Evolutionary conservation across 106 monocot species (phyloP), one percentile per base, ranked within the genome.

Genomic region (Triglochin maritima): DNA sequence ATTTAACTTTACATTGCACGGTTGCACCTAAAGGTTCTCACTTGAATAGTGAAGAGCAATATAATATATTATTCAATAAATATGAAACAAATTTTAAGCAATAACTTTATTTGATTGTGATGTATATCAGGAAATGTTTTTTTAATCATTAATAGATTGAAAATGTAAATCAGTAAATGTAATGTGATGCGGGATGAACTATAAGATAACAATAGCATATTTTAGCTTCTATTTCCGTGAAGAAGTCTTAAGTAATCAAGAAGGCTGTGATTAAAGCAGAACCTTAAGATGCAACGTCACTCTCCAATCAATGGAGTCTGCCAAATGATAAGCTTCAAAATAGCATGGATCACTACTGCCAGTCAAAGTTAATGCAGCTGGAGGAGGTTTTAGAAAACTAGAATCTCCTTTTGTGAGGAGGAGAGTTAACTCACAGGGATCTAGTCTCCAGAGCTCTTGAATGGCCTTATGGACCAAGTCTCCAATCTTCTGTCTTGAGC

Each of bases 331-430:
- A 53, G 87, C 90, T 88, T 96, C 95, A 57, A 91, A 52, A 79
- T 86, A 96, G 74, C 95, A 96, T 64, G 95, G 95, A 80, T 96
- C 95, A 65, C 90, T 90, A 56, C 95, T 91, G 44, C 90, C 90
- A 57, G 85, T 86, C 17, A 96, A 79, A 8, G 87, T 78, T 67
- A 59, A 63, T 66, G 90, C 78, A 67, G 80, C 81, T 64, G 95
- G 95, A 79, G 83, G 87, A 44, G 81, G 75, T 79, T 90, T 96
- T 74, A 83, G 90, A 64, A 78, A 70, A 73, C 81, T 76, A 67
- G 84, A 80, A 65, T 85, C 77, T 14, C 95, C 95, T 66, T 90
- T 81, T 52, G 87, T 90, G 60, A 88, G 63, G 49, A 96, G 76
- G 70, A 88, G 83, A 65, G 69, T 82, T 49, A 96, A 59, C 68